Base-by-base conservation (phyloP, 306 rosid species). In the Macrotyloma uniflorum region DNA sequence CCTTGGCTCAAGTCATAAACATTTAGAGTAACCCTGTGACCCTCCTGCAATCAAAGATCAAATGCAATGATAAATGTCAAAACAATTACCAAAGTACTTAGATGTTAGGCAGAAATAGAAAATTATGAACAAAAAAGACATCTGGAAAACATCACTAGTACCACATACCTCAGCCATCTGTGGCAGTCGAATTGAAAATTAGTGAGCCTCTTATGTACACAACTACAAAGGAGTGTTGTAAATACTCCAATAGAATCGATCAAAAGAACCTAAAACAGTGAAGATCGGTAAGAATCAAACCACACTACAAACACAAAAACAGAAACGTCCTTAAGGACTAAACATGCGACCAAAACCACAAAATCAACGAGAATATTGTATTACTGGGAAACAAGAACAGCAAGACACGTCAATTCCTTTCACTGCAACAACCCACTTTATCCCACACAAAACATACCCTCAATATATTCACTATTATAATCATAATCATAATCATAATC, bases 1-100 rank as follows among this genome's bases (percentile, higher is more conserved):
- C 99, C 99, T 83, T 96, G 96, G 89, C 99, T 96, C 24, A 96
- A 76, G 58, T 96, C 99, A 80, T 96, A 96, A 13, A 96, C 89
- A 79, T 91, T 87, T 67, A 93, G 79, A 54, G 75, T 83, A 70
- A 96, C 99, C 85, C 89, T 87, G 77, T 86, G 64, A 84, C 89
- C 94, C 83, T 96, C 99, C 99, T 96, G 92, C 79, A 75, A 86
- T 42, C 51, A 77, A 22, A 55, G 30, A 67, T 24, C 55, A 74
- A 18, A 49, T 35, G 59, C 8, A 55, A 5, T 11, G 19, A 38
- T 50, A 33, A 35, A 32, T 67, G 8, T 24, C 26, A 28, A 3
- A 51, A 12, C 19, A 22, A 33, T 67, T 54, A n/a, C 67, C 57
- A 76, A 23, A 6, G 6, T 24, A 68, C 36, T 0, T 1, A 2